Conservation (phyloP, 2,329 filamentous ascomycete genomes). For the Metarhizium brunneum region DNA sequence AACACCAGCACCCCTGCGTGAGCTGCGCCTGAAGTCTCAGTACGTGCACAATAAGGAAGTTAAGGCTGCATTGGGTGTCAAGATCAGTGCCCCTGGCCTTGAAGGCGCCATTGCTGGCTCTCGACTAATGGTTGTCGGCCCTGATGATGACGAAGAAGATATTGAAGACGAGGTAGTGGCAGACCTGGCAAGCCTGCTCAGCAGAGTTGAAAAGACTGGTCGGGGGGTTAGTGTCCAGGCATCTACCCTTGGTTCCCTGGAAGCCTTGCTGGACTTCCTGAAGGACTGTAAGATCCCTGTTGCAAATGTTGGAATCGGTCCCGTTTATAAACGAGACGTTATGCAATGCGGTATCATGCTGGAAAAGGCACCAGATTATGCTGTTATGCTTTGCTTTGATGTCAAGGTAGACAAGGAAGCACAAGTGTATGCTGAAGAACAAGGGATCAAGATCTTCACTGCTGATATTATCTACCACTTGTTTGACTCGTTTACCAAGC, state of each 20-base stretch:
- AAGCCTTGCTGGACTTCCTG: conserved; percentile 93
- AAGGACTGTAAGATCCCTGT: conserved; percentile 95
- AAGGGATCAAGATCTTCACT: conserved; percentile 95
- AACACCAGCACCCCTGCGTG: conserved; percentile 86
- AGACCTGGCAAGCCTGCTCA: conserved; percentile 84
- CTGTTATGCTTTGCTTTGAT: conserved; percentile 99
- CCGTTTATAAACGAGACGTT: conserved; percentile 95
- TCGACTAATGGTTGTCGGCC: conserved; percentile 84
- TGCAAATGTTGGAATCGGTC: conserved; percentile 92
- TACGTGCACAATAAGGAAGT: conserved; percentile 99
- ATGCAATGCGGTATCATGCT: conserved; percentile 94
- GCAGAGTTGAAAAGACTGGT: conserved; percentile 82
- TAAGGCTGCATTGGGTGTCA: conserved; percentile 96
- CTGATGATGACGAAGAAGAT: conserved; percentile 94
- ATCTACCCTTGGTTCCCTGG: conserved; percentile 91
- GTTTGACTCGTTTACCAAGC: conserved; percentile 92
- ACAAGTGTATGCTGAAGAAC: conserved; percentile 78
- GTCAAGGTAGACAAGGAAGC: conserved; percentile 99
- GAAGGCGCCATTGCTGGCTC: conserved; percentile 96
- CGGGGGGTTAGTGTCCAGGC: conserved; percentile 96
- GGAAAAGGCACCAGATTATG: conserved; percentile 88
- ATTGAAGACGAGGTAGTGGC: conserved; percentile 94
- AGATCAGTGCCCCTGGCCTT: conserved; percentile 93
- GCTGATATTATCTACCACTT: conserved; percentile 99
- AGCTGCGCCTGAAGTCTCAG: conserved; percentile 86